Base-by-base conservation (phyloP, 441 rosid species). In the Cnidoscolus chayamansa region DNA sequence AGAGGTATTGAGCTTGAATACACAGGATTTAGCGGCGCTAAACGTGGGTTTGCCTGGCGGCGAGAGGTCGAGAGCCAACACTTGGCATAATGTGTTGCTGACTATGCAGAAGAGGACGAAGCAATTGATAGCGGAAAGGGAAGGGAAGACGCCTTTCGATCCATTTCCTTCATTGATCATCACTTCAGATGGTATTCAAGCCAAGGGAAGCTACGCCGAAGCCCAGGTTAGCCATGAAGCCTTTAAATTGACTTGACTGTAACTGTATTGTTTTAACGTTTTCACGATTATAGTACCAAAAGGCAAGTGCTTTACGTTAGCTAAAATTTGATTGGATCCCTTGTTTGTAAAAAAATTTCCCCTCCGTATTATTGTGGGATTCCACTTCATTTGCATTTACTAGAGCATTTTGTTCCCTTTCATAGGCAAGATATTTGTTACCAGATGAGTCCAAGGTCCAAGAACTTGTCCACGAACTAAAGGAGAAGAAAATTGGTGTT, bases 21-120 rank as follows among this genome's bases (percentile, higher is more conserved):
- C 87, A 3, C 94, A 90, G 73, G 94, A 95, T 78, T 82, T 95
- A 84, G 84, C 79, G 58, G 86, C 79, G 67, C 81, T 95, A 73
- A 90, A 87, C 75, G 90, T 89, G 63, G 90, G 97, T 19, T 73
- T 87, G 56, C 72, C 80, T 45, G 86, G 88, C 9, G 81, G 78
- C 0, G 92, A 84, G 77, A 84, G 90, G 78, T 93, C 98, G 47
- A 87, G 98, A 15, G 90, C 83, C 58, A 95, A 93, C 76, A 90
- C 99, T 0, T 93, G 99, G 99, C 93, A 90, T 65, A 93, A 93
- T 78, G 91, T 95, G 77, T 73, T 95, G 74, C 78, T 93, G 35
- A 83, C 87, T 70, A 90, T 93, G 97, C 99, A 93, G 80, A 95
- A 95, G 84, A 87, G 89, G 82, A 89, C 95, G n/a, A 91, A 87